Percentiles rank a stretch among this genome's conserved stretches.
phyloP scores from a whole-genome alignment of 495 filamentous ascomycete species.

The Oleoguttula mirabilis region DNA sequence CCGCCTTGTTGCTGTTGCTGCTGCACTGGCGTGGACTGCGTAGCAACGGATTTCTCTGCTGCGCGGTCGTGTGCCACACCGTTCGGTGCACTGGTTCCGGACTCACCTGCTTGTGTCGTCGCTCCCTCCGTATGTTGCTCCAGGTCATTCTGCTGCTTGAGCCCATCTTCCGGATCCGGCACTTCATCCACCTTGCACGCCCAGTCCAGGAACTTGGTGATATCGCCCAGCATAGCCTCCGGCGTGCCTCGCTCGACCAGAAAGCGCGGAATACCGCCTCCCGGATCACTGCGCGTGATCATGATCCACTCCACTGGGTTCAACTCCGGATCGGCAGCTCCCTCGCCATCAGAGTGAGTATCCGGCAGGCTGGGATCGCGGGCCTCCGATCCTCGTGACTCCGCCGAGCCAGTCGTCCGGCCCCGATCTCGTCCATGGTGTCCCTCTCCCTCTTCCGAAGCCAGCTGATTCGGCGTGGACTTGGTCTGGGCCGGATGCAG shows the following conservation, averaged over 20 bases:
- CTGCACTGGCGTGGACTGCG: not conserved
- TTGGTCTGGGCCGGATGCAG: slow-evolving; percentile 23
- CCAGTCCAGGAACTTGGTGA: slow-evolving; percentile 80
- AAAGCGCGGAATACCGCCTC: slow-evolving; percentile 82
- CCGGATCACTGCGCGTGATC: slow-evolving; percentile 89
- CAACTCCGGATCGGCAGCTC: slow-evolving; percentile 39
- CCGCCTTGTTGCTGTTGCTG: not conserved
- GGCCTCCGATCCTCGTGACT: slow-evolving; percentile 29
- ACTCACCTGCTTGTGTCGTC: not conserved
- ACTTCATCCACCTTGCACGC: slow-evolving; percentile 46
- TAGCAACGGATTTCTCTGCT: not conserved
- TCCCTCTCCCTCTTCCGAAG: slow-evolving; percentile 10
- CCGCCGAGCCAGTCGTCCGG: slow-evolving; percentile 39
- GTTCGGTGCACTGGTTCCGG: not conserved
- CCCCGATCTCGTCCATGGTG: slow-evolving; percentile 28
- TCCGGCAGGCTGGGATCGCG: slow-evolving; percentile 33
- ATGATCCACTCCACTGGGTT: slow-evolving; percentile 90
- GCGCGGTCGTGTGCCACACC: not conserved
- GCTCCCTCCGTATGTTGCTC: not conserved
- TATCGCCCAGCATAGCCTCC: slow-evolving; percentile 66
- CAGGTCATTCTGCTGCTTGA: not conserved
- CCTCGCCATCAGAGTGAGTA: slow-evolving; percentile 23
- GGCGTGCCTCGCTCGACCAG: slow-evolving; percentile 92
- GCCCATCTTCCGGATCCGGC: slow-evolving; percentile 24
- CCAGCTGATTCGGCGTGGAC: slow-evolving; percentile 30